Base-by-base conservation (phyloP, 257 asterid species). In the Solanum etuberosum region DNA sequence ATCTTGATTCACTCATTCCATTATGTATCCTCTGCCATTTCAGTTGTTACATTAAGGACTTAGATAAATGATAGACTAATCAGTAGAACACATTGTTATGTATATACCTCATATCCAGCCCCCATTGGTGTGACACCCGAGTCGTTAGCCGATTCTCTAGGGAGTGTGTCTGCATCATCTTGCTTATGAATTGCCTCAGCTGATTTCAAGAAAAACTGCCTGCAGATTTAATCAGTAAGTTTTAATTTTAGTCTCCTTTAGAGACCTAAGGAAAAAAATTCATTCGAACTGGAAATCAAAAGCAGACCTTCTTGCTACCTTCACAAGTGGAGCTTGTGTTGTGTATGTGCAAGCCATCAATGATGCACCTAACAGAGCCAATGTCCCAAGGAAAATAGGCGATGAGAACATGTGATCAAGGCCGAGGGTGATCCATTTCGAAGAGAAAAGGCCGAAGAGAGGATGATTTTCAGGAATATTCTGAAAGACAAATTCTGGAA, bases 331-430 rank as follows among this genome's bases (percentile, higher is more conserved):
- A 84, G 94, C 90, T 91, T 97, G 98, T 68, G 93, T 94, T 65
- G 99, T 94, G 90, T 92, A 93, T 29, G 98, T 94, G 88, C 99
- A 93, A 67, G 99, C 98, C 93, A 96, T 94, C 72, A 96, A 97
- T 68, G 99, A 97, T 86, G 95, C 94, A 85, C 95, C 98, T 87
- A 97, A 86, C 61, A 97, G 96, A 89, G 85, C 25, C 78, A 94
- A 72, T 12, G 98, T 91, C 87, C 92, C 98, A 34, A 96, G 85
- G 91, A 97, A 96, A 74, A 95, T 27, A 3, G 99, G 98, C 74
- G 95, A 97, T 0, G 98, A 93, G 88, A 91, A 97, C 98, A 97
- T 96, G 91, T 93, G 98, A 90, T 95, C 98, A 23, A 97, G 93
- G 54, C 98, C 97, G 20, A 94, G 94, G 46, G 95, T 40, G 71